phyloP scores from a whole-genome alignment of 352 stramenopile species.

The Globisporangium recalcitrans region DNA sequence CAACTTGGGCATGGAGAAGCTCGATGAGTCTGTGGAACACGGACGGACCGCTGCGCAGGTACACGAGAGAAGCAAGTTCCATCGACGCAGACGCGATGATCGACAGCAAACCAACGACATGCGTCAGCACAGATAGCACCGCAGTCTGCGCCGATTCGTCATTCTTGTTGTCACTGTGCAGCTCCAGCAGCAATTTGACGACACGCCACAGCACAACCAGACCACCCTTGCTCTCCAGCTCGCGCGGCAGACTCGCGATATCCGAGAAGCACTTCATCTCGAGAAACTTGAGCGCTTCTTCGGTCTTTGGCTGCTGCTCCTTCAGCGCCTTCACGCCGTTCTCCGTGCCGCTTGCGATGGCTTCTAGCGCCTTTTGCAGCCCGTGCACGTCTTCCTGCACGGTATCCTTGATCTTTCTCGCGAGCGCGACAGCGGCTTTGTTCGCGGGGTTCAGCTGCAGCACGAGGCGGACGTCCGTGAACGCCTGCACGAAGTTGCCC shows the following conservation, averaged over 20 bases:
- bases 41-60: slow-evolving; percentile 17
- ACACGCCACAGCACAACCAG: slow-evolving; percentile 52
- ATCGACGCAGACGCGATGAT: slow-evolving; percentile 56
- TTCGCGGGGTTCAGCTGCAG: slow-evolving; percentile 68
- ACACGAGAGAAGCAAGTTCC: slow-evolving; percentile 33
- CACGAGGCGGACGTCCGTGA: slow-evolving; percentile 66
- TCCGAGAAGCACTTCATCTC: slow-evolving; percentile 72
- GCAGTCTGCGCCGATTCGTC: slow-evolving; percentile 7
- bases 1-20: slow-evolving; percentile 48
- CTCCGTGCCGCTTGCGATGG: slow-evolving; percentile 29
- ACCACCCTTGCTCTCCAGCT: slow-evolving; percentile 52
- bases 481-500: slow-evolving; percentile 59
- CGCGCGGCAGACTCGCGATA: slow-evolving; percentile 39
- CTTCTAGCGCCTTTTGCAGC: slow-evolving; percentile 74
- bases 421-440: slow-evolving; percentile 63
- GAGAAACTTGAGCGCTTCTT: slow-evolving; percentile 69
- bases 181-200: slow-evolving; percentile 28
- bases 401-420: slow-evolving; percentile 69
- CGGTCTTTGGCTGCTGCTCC: slow-evolving; percentile 30
- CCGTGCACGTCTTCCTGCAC: slow-evolving; percentile 71
- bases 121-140: slow-evolving; percentile 34
- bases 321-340: slow-evolving; percentile 19
- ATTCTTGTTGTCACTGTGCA: slow-evolving; percentile 11
- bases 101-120: slow-evolving; percentile 45
- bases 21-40: slow-evolving; percentile 23